Conservation (phyloP, 768 basidiomycete genomes). For the Xanthoconium purpureum region DNA sequence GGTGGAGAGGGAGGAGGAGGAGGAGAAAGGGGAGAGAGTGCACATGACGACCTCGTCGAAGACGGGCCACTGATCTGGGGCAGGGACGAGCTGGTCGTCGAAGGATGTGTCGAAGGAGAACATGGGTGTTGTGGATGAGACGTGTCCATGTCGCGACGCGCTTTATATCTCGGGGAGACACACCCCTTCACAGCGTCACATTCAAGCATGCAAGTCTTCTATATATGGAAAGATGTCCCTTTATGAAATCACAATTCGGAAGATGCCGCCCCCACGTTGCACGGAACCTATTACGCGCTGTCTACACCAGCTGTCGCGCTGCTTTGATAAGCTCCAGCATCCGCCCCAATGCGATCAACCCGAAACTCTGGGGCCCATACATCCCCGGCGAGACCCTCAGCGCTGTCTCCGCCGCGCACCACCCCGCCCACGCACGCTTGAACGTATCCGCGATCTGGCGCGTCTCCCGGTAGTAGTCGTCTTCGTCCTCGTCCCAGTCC, state of each 20-base stretch:
- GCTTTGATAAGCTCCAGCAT: conserved; percentile 41
- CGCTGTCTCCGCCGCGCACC: conserved; percentile 37
- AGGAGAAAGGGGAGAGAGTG: background rate
- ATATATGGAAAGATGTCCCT: conserved; percentile 17
- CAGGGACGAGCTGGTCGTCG: conserved; percentile 6
- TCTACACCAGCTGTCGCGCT: conserved; percentile 1
- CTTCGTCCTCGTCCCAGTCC: conserved; percentile 27
- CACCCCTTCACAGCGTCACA: conserved; percentile 29
- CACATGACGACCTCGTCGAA: conserved; percentile 20
- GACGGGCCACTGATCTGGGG: conserved; percentile 23
- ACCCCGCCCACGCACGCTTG: conserved; percentile 43
- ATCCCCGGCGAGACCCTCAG: conserved; percentile 21
- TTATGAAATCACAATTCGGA: conserved; percentile 33
- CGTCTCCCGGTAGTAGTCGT: conserved; percentile 28
- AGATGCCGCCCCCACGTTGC: conserved; percentile 25
- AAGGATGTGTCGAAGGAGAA: conserved; percentile 6
- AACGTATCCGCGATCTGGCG: conserved; percentile 32
- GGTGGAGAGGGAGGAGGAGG: conserved; percentile 3
- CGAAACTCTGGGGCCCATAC: conserved; percentile 46
- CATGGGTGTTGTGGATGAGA: conserved; percentile 12
- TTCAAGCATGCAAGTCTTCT: conserved; percentile 11
- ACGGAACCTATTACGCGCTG: background rate
- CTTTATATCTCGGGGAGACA: conserved; percentile 24
- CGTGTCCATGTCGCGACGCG: conserved; percentile 4
- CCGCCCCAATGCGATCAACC: conserved; percentile 41